phyloP scores from a whole-genome alignment of 352 stramenopile genomes.

The Sclerospora graminicola region DNA sequence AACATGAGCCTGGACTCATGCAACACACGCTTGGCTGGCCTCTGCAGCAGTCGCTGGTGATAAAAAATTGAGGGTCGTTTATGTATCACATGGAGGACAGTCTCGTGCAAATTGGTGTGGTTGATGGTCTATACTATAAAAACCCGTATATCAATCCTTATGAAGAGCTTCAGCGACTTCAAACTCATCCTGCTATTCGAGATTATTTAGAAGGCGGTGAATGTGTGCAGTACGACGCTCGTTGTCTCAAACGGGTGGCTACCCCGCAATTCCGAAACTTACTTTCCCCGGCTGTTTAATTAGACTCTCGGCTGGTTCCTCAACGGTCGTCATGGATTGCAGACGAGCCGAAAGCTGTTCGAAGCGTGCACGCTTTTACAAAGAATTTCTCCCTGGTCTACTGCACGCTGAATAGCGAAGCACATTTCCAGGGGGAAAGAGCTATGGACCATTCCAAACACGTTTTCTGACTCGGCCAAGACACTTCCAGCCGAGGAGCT shows the following conservation, averaged over 20 bases:
- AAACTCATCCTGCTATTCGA: slow-evolving; percentile 93
- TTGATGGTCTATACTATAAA: slow-evolving; percentile 98
- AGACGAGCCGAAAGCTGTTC: slow-evolving; percentile 94
- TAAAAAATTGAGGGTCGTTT: slow-evolving; percentile 96
- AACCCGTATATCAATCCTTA: slow-evolving; percentile 99
- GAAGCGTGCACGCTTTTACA: slow-evolving; percentile 98
- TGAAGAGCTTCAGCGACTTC: slow-evolving; percentile 99
- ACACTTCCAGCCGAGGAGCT: slow-evolving; percentile 88
- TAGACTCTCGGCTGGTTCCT: slow-evolving; percentile 97
- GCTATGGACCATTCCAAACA: slow-evolving; percentile 92
- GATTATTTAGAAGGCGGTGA: slow-evolving; percentile 93
- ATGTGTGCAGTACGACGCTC: slow-evolving; percentile 96
- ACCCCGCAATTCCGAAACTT: slow-evolving; percentile 97
- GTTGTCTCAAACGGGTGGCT: slow-evolving; percentile 93
- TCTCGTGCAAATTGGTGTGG: slow-evolving; percentile 91
- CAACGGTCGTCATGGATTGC: slow-evolving; percentile 95
- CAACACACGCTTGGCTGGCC: slow-evolving; percentile 98
- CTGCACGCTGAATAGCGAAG: slow-evolving; percentile 89
- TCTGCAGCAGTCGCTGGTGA: slow-evolving; percentile 83
- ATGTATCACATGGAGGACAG: slow-evolving; percentile 98
- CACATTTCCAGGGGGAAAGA: slow-evolving; percentile 93
- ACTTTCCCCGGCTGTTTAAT: slow-evolving; percentile 95
- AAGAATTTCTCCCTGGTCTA: slow-evolving; percentile 88
- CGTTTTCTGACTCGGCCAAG: slow-evolving; percentile 85
- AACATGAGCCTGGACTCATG: slow-evolving; percentile 91